These are phyloP conservation scores for Bertia moriformis DNA, from an alignment of 2,329 filamentous ascomycete genomes.

Conservation along the genomic window DNA sequence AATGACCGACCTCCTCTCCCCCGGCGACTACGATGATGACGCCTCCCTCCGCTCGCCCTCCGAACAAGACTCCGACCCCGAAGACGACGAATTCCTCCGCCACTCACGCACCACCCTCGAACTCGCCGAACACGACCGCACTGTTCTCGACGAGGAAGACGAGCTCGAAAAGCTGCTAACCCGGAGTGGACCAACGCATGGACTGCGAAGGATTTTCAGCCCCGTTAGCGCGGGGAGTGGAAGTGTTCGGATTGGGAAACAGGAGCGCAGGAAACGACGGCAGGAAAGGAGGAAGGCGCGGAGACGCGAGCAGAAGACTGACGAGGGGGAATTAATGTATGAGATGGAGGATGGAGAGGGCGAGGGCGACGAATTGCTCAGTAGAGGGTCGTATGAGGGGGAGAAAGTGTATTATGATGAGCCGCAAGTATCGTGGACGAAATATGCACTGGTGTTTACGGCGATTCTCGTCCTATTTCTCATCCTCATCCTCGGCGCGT, in stretches of 20 bases:
- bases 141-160: conserved; percentile 37
- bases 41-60: conserved; percentile 20
- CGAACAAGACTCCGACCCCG: conserved; percentile 34
- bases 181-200: conserved; percentile 8
- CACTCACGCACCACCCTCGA: conserved; percentile 28
- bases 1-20: conserved; percentile 16
- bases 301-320: conserved; percentile 24
- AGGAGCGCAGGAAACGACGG: conserved; percentile 4
- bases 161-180: conserved; percentile 21
- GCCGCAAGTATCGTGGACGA: neutral
- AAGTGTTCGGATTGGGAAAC: neutral
- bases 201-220: conserved; percentile 5
- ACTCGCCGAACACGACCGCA: conserved; percentile 28
- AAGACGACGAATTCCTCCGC: conserved; percentile 30
- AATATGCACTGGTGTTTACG: neutral
- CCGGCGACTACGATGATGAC: conserved; percentile 25
- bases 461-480: neutral
- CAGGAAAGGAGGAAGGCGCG: conserved; percentile 4
- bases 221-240: no score
- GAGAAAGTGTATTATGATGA: no score
- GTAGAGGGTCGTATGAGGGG: conserved; percentile 13
- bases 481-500: neutral
- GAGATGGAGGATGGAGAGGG: conserved; percentile 50
- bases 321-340: conserved; percentile 43
- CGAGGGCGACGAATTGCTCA: conserved; percentile 22